These are phyloP conservation scores for Colletotrichum tropicicola DNA, from an alignment of 2,329 filamentous ascomycete genomes.

Conservation along the genomic window DNA sequence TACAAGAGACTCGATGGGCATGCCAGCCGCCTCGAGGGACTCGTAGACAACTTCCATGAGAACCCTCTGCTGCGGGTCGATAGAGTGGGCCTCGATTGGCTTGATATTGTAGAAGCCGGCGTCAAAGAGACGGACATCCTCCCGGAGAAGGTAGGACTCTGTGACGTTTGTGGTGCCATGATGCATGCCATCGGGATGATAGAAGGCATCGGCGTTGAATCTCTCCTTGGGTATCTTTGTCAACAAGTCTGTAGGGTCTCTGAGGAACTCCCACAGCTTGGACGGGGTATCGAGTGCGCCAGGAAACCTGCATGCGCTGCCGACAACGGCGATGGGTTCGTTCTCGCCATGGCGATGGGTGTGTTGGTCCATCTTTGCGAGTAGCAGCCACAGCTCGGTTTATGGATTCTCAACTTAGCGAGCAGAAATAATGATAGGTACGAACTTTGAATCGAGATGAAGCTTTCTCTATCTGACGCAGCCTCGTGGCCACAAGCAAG, in stretches of 20 bases:
- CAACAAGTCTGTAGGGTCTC: constrained; percentile 9
- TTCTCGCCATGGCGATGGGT: no score
- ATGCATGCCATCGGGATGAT: not conserved
- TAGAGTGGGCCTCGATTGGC: constrained; percentile 36
- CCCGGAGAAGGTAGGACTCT: constrained; percentile 32
- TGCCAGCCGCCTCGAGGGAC: constrained; percentile 43
- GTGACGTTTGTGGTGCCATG: constrained; percentile 33
- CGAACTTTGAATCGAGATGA: no score
- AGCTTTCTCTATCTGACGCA: no score
- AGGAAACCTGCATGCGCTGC: constrained; percentile 33
- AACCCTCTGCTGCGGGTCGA: constrained; percentile 44
- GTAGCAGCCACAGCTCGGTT: no score
- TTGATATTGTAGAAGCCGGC: constrained; percentile 38
- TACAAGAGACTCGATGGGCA: constrained; percentile 33
- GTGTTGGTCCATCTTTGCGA: no score
- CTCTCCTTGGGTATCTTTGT: not conserved
- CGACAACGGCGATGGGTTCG: constrained; percentile 35
- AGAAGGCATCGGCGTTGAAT: not conserved
- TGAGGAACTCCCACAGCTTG: constrained; percentile 31
- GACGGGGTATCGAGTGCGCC: constrained; percentile 31
- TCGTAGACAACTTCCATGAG: constrained; percentile 45
- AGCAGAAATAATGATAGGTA: no score
- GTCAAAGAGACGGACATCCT: constrained; percentile 34
- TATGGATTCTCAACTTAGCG: no score
- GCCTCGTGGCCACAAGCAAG: no score